Evolutionary conservation across 495 filamentous ascomycete genomes (phyloP).

Genomic region (Hyaloscypha finlandica): DNA sequence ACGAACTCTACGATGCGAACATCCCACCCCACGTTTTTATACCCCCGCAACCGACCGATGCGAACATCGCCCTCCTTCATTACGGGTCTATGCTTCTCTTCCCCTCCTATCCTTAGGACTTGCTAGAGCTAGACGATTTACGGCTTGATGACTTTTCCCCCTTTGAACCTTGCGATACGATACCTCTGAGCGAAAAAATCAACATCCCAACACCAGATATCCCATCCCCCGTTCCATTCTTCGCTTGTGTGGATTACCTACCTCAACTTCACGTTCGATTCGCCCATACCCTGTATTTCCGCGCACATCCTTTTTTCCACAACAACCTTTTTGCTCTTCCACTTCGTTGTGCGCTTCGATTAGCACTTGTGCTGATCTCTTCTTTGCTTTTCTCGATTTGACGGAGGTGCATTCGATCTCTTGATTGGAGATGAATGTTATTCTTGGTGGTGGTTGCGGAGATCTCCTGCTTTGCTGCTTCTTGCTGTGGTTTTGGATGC

Average conservation of each 20-base stretch:
- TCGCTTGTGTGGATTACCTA: background rate
- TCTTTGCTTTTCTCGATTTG: background rate
- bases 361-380: constrained; percentile 14
- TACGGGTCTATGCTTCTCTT: constrained; percentile 26
- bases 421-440: background rate
- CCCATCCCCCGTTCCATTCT: background rate
- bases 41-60: constrained; percentile 29
- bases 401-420: background rate
- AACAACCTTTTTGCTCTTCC: background rate
- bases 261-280: constrained; percentile 6
- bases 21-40: constrained; percentile 32
- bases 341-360: background rate
- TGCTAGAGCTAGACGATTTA: constrained; percentile 25
- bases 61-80: constrained; percentile 30
- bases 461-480: constrained; percentile 26
- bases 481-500: constrained; percentile 5
- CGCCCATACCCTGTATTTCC: constrained; percentile 29
- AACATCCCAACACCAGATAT: too few species aligned
- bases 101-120: background rate
- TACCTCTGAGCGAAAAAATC: constrained; percentile 10
- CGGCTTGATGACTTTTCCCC: constrained; percentile 26
- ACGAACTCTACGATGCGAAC: constrained; percentile 48
- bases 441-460: constrained; percentile 10
- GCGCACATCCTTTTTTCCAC: constrained; percentile 13
- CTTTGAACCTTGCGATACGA: background rate